Conservation (phyloP, 1,284 basidiomycete genomes). For the Puccinia horiana region DNA sequence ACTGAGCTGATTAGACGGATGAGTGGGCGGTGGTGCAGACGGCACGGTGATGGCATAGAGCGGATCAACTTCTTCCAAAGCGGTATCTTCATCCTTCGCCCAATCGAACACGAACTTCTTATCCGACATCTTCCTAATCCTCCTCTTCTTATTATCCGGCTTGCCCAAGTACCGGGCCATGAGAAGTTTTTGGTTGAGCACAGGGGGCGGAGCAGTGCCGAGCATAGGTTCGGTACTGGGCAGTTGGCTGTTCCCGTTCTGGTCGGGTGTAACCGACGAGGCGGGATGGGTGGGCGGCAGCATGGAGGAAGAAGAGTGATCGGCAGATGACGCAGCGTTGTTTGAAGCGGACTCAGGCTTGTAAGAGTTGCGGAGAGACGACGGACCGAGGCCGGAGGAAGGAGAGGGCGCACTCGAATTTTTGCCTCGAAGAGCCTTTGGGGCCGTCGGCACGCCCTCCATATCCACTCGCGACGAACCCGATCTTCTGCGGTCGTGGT, state of each 20-base stretch:
- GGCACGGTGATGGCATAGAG: constrained; percentile 51
- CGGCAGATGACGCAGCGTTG: constrained; percentile 16
- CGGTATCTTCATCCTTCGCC: constrained; percentile 90
- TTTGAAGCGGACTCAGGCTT: constrained; percentile 7
- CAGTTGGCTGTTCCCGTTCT: background rate
- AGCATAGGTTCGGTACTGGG: constrained; percentile 39
- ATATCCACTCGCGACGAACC: constrained; percentile 36
- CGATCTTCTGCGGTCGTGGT: constrained; percentile 13
- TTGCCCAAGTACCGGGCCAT: constrained; percentile 47
- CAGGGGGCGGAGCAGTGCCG: constrained; percentile 29
- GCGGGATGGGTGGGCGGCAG: constrained; percentile 19
- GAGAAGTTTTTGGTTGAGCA: constrained; percentile 47
- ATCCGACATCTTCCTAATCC: constrained; percentile 87
- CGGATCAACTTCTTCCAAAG: constrained; percentile 59
- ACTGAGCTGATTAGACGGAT: background rate
- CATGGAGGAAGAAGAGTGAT: constrained; percentile 14
- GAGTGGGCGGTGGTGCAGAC: constrained; percentile 10
- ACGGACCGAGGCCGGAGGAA: constrained; percentile 41
- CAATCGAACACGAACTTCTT: constrained; percentile 99
- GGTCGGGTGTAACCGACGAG: constrained; percentile 13
- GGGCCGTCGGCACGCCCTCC: constrained; percentile 46
- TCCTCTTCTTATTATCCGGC: constrained; percentile 71
- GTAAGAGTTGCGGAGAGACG: constrained; percentile 41
- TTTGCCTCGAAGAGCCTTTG: constrained; percentile 40
- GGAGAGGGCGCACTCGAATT: background rate